These are phyloP conservation scores for Somion occarium DNA, from an alignment of 1,284 basidiomycete species.

Conservation along the genomic window DNA sequence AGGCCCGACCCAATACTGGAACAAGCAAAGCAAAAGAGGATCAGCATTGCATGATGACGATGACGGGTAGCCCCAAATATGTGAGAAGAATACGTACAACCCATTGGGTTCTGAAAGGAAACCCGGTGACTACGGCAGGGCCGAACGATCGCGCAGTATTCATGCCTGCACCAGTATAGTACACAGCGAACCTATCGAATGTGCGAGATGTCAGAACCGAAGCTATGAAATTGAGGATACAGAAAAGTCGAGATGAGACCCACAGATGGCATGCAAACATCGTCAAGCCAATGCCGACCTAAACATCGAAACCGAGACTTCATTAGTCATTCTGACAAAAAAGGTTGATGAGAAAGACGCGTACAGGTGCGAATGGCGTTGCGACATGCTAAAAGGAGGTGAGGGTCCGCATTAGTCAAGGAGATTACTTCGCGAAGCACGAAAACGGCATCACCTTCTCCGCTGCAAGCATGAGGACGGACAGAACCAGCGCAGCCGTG, in stretches of 20 bases:
- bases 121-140: constrained; percentile 64
- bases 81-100: constrained; percentile 36
- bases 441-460: constrained; percentile 37
- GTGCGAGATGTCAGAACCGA: not conserved
- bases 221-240: not conserved
- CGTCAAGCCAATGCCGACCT: constrained; percentile 70
- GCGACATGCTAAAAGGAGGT: constrained; percentile 42
- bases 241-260: constrained; percentile 19
- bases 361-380: constrained; percentile 69
- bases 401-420: not conserved
- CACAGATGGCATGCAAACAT: constrained; percentile 65
- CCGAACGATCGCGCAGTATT: constrained; percentile 77
- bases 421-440: not conserved
- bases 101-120: constrained; percentile 53
- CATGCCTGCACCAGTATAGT: constrained; percentile 56
- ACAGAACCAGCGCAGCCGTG: constrained; percentile 52
- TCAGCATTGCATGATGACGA: not conserved
- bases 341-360: constrained; percentile 9
- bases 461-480: constrained; percentile 64
- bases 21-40: not conserved
- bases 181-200: constrained; percentile 34
- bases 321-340: not conserved
- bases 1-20: constrained; percentile 59
- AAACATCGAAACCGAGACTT: not conserved
- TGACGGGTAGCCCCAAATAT: too few relatives aligned